A percentile compares a stretch with the other conserved stretches of the same genome.
Conservation (phyloP, 805 yeast genomes). For the Ogataea methylovora region DNA sequence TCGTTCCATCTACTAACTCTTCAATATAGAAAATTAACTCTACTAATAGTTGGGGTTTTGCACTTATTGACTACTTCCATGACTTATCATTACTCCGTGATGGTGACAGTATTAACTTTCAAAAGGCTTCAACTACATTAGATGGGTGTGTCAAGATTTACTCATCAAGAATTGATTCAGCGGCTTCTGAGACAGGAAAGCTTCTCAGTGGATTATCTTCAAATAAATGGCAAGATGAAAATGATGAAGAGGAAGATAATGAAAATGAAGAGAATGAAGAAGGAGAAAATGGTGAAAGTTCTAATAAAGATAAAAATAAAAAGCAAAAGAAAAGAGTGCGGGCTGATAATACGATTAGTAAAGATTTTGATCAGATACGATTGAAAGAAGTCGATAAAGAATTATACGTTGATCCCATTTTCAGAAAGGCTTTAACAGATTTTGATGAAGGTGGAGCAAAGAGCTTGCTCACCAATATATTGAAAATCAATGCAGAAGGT, state of each 20-base stretch:
- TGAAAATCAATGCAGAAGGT: constrained; percentile 37
- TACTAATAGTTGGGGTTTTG: constrained; percentile 84
- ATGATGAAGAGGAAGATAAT: constrained; percentile 13
- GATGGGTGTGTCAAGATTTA: constrained; percentile 95
- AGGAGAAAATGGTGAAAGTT: constrained; percentile 13
- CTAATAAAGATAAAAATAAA: constrained; percentile 9
- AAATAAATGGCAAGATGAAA: constrained; percentile 15
- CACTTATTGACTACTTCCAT: constrained; percentile 85
- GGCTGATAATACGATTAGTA: constrained; percentile 27
- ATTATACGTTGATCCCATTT: constrained; percentile 46
- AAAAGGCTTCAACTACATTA: constrained; percentile 81
- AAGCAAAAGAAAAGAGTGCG: constrained; percentile 12
- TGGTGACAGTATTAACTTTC: constrained; percentile 78
- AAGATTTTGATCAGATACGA: constrained; percentile 30
- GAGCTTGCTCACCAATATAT: constrained; percentile 41
- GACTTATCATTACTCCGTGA: constrained; percentile 70
- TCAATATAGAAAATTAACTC: constrained; percentile 58
- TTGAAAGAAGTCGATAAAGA: constrained; percentile 43
- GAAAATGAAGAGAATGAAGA: constrained; percentile 9
- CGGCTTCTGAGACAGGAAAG: constrained; percentile 83
- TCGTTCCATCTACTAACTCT: not conserved
- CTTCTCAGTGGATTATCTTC: constrained; percentile 43
- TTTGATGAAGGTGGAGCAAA: constrained; percentile 62
- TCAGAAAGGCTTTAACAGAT: constrained; percentile 46
- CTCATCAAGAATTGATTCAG: constrained; percentile 85